phyloP scores from a whole-genome alignment of 768 basidiomycete species.

The Mycena indigotica region DNA sequence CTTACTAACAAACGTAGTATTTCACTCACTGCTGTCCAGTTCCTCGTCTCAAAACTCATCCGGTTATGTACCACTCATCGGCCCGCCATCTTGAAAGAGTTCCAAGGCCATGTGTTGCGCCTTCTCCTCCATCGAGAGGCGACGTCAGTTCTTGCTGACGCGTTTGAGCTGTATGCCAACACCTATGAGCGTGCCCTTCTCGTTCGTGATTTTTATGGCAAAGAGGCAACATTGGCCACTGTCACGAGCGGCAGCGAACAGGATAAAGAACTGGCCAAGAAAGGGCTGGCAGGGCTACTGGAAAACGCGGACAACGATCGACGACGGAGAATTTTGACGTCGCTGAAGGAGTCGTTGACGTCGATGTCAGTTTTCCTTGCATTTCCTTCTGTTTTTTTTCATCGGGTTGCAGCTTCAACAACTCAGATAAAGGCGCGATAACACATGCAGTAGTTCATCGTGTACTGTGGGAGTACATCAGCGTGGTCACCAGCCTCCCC shows the following conservation, averaged over 20 bases:
- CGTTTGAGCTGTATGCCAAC: slow-evolving; percentile 86
- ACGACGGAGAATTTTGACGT: slow-evolving; percentile 62
- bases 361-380: slow-evolving; percentile 59
- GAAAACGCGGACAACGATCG: slow-evolving; percentile 65
- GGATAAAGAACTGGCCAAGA: slow-evolving; percentile 65
- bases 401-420: slow-evolving; percentile 68
- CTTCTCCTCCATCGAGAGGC: slow-evolving; percentile 87
- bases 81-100: slow-evolving; percentile 73
- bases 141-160: slow-evolving; percentile 79
- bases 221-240: slow-evolving; percentile 77
- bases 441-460: slow-evolving; percentile 88
- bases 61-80: slow-evolving; percentile 76
- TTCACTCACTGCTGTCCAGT: slow-evolving; percentile 42
- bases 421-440: slow-evolving; percentile 86
- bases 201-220: slow-evolving; percentile 87
- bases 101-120: slow-evolving; percentile 73
- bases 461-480: slow-evolving; percentile 83
- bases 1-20: background rate
- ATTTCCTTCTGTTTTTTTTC: slow-evolving; percentile 5
- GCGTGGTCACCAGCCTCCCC: slow-evolving; percentile 55
- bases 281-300: slow-evolving; percentile 69
- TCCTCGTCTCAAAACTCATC: slow-evolving; percentile 79
- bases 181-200: slow-evolving; percentile 82
- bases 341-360: slow-evolving; percentile 73
- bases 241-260: slow-evolving; percentile 55